Evolutionary conservation across 352 stramenopile species (phyloP).

Genomic region (Lagenidium giganteum): DNA sequence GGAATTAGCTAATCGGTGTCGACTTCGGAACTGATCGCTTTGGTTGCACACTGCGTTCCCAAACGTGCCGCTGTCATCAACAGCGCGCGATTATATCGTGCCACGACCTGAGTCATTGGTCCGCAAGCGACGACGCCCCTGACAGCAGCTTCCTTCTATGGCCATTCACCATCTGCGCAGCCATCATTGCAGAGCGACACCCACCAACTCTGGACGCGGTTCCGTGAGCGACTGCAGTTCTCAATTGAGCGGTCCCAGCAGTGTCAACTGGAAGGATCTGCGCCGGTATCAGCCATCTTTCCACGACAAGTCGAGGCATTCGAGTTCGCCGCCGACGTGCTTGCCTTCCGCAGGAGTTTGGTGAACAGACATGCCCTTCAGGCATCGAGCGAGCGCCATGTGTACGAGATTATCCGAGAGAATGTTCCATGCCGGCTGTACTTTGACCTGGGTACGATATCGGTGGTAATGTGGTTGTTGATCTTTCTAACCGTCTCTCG

Average conservation of each 20-base stretch:
- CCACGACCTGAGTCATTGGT: too few relatives aligned
- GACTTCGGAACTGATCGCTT: too few relatives aligned
- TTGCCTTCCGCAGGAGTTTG: slow-evolving; percentile 27
- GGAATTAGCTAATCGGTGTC: too few relatives aligned
- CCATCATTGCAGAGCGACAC: neutral
- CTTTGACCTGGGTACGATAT: slow-evolving; percentile 86
- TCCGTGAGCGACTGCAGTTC: slow-evolving; percentile 78
- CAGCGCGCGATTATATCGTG: slow-evolving; percentile 23
- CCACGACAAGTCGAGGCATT: slow-evolving; percentile 77
- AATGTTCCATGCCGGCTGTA: slow-evolving; percentile 93
- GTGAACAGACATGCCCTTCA: neutral
- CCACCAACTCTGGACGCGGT: slow-evolving; percentile 29
- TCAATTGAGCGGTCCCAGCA: slow-evolving; percentile 63
- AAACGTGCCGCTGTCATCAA: slow-evolving; percentile 23
- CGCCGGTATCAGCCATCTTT: slow-evolving; percentile 55
- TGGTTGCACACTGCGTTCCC: slow-evolving; percentile 34
- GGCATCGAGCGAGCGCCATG: slow-evolving; percentile 79
- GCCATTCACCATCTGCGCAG: neutral
- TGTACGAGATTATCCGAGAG: slow-evolving; percentile 98
- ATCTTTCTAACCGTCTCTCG: too few relatives aligned
- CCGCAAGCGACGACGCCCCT: too few relatives aligned
- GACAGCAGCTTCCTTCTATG: too few relatives aligned
- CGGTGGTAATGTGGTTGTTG: too few relatives aligned
- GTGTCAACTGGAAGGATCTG: slow-evolving; percentile 76
- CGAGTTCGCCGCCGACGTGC: slow-evolving; percentile 65